Conservation (phyloP, 1,284 basidiomycete species). For the Sporisorium iseilematis-ciliati region DNA sequence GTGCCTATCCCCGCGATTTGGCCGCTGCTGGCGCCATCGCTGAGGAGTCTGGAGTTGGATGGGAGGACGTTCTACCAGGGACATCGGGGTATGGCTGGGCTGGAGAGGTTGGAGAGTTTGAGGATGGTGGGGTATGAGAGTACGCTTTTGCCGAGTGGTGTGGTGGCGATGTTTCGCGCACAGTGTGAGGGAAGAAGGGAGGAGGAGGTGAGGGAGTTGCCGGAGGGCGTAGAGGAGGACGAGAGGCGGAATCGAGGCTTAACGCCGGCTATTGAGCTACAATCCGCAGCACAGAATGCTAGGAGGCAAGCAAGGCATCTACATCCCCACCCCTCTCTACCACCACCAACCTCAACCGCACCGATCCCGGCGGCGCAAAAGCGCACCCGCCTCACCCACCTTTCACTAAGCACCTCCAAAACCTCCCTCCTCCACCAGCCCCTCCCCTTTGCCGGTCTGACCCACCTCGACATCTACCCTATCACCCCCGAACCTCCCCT, state of each 20-base stretch:
- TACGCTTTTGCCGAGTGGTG: constrained; percentile 31
- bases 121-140: constrained; percentile 41
- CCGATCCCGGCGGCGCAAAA: constrained; percentile 5
- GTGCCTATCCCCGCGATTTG: constrained; percentile 20
- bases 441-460: constrained; percentile 18
- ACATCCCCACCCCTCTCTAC: constrained; percentile 16
- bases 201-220: not conserved
- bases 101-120: constrained; percentile 30
- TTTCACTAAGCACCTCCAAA: constrained; percentile 37
- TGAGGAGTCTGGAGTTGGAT: constrained; percentile 29
- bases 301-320: constrained; percentile 17
- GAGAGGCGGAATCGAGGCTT: constrained; percentile 7
- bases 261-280: constrained; percentile 12
- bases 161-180: constrained; percentile 14
- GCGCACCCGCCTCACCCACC: constrained; percentile 17
- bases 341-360: not conserved
- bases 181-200: not conserved
- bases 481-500: constrained; percentile 43
- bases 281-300: not conserved
- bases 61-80: constrained; percentile 39
- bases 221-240: constrained; percentile 1
- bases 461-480: constrained; percentile 40
- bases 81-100: constrained; percentile 12
- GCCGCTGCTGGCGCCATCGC: constrained; percentile 9
- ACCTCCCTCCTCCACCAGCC: constrained; percentile 38